These are phyloP conservation scores for Pachysandra terminalis DNA, from an alignment of 164 flowering plant genomes.

Conservation along the genomic window DNA sequence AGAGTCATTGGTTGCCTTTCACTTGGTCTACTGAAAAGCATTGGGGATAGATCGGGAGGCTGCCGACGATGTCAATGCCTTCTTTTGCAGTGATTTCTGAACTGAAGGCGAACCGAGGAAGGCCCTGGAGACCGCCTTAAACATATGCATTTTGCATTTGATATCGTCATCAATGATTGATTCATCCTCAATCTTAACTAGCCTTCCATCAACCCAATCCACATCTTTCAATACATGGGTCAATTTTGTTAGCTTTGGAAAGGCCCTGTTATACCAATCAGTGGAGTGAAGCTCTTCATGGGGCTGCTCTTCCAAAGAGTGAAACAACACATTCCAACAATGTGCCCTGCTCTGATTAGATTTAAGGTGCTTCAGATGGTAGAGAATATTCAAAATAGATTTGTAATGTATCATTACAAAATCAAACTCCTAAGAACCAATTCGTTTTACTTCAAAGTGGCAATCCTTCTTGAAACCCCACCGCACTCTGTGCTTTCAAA, in stretches of 20 bases:
- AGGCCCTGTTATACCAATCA: constrained; percentile 49
- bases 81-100: constrained; percentile 40
- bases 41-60: constrained; percentile 6
- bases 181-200: constrained; percentile 37
- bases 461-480: neutral
- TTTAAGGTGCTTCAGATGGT: constrained; percentile 11
- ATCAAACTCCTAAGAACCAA: neutral
- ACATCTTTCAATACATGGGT: constrained; percentile 40
- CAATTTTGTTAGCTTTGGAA: constrained; percentile 38
- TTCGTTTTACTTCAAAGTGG: neutral
- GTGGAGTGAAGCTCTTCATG: constrained; percentile 23
- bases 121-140: constrained; percentile 53
- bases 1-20: constrained; percentile 56
- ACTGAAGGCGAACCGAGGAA: constrained; percentile 47
- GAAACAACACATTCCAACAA: constrained; percentile 26
- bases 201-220: constrained; percentile 58
- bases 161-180: constrained; percentile 41
- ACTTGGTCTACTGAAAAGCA: constrained; percentile 34
- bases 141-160: constrained; percentile 31
- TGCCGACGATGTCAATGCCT: constrained; percentile 4
- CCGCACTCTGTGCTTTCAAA: neutral
- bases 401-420: constrained; percentile 3
- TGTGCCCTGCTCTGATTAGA: constrained; percentile 10
- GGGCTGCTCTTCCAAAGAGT: constrained; percentile 28
- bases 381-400: constrained; percentile 12